Conservation (phyloP, 148 eudicot species). For the Heliosperma pusillum region DNA sequence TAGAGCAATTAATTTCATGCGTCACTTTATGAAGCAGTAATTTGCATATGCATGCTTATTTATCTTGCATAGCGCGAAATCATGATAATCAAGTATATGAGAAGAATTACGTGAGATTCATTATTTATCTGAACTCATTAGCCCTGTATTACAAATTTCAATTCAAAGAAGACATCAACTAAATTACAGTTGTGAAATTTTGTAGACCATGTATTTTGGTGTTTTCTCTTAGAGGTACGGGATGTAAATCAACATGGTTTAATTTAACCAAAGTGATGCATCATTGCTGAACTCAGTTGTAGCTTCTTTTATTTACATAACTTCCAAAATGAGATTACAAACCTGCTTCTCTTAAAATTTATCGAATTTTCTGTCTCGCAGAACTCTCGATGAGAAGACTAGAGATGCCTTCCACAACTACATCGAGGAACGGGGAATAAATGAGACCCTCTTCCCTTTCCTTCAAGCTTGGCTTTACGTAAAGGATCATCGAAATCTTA, state of each 20-base stretch:
- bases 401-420: conserved; percentile 63
- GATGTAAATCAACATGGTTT: background rate
- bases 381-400: conserved; percentile 53
- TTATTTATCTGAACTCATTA: background rate
- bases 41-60: background rate
- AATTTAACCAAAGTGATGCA: background rate
- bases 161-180: no score
- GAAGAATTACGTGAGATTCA: background rate
- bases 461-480: conserved; percentile 82
- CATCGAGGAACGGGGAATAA: conserved; percentile 67
- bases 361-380: conserved; percentile 22
- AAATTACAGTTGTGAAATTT: no score
- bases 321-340: background rate
- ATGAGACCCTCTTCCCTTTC: conserved; percentile 66
- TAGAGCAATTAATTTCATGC: background rate
- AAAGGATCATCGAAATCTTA: conserved; percentile 59
- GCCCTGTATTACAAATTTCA: no score
- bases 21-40: background rate
- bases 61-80: background rate
- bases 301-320: background rate
- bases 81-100: background rate
- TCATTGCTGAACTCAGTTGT: background rate
- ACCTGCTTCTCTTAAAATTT: background rate
- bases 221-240: background rate
- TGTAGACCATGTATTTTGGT: background rate